Conservation (phyloP, 1,139 yeast species). For the Petasospora rhodanensis region DNA sequence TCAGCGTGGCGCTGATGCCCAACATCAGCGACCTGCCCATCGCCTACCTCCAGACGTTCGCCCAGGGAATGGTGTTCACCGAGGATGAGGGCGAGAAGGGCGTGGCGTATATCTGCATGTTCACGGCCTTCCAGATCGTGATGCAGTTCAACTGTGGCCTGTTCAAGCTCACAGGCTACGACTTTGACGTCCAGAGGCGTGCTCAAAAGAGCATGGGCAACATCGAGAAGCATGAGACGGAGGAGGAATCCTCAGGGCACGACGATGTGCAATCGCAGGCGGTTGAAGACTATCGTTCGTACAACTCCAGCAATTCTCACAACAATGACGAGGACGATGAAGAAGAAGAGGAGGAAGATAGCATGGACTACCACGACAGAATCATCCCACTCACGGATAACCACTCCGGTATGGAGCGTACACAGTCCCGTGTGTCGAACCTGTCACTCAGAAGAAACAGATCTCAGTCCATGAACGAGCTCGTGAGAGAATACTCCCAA, state of each 20-base stretch:
- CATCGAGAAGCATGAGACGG: not conserved
- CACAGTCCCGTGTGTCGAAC: conserved; percentile 13
- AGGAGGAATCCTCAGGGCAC: too few species aligned
- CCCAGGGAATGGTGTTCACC: conserved; percentile 54
- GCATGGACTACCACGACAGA: conserved; percentile 5
- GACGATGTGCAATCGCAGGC: too few species aligned
- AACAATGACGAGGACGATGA: not conserved
- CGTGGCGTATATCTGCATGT: conserved; percentile 81
- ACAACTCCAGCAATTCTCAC: too few species aligned
- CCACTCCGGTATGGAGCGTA: conserved; percentile 4
- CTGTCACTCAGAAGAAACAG: conserved; percentile 14
- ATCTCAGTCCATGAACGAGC: conserved; percentile 24
- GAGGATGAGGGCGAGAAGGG: conserved; percentile 64
- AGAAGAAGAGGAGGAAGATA: not conserved
- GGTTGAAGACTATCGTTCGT: too few species aligned
- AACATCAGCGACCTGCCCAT: conserved; percentile 86
- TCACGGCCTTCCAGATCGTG: conserved; percentile 64
- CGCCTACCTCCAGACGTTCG: conserved; percentile 82
- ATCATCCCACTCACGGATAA: conserved; percentile 10
- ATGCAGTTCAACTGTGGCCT: conserved; percentile 62
- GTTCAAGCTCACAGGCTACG: conserved; percentile 64
- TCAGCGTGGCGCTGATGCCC: conserved; percentile 74
- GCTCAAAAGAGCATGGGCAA: conserved; percentile 3
- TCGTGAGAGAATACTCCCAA: conserved; percentile 54
- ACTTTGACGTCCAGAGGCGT: conserved; percentile 37